phyloP scores from a whole-genome alignment of 2,329 filamentous ascomycete genomes.

The Dactylellina drechsleri region DNA sequence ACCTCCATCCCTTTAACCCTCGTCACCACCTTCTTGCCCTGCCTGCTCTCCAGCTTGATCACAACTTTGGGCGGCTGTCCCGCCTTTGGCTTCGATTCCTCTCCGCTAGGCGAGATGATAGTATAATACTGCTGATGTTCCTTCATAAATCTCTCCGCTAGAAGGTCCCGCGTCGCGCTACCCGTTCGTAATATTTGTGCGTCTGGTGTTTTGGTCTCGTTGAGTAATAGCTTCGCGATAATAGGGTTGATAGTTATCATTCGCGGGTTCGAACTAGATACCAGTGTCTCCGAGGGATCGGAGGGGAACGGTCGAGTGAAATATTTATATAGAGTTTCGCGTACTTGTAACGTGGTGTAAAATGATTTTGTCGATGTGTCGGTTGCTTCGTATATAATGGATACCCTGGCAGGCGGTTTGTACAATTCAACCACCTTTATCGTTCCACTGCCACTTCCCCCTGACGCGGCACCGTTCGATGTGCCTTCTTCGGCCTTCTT shows the following conservation, averaged over 20 bases:
- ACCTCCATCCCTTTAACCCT: constrained; percentile 71
- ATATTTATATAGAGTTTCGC: constrained; percentile 69
- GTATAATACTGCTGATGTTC: constrained; percentile 69
- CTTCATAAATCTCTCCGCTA: constrained; percentile 70
- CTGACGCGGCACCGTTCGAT: constrained; percentile 10
- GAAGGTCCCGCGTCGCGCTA: constrained; percentile 69
- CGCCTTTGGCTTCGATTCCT: constrained; percentile 70
- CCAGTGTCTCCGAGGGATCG: constrained; percentile 64
- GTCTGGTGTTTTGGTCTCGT: constrained; percentile 64
- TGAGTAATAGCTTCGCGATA: constrained; percentile 71
- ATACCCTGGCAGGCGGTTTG: constrained; percentile 55
- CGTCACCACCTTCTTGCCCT: constrained; percentile 73
- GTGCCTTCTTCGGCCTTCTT: constrained; percentile 60
- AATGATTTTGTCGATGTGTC: constrained; percentile 63
- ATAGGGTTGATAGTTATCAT: constrained; percentile 72
- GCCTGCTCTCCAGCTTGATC: constrained; percentile 72
- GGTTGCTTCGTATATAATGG: constrained; percentile 35
- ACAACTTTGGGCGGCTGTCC: constrained; percentile 71
- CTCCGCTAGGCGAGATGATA: constrained; percentile 66
- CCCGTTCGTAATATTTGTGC: constrained; percentile 69
- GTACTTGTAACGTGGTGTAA: constrained; percentile 71
- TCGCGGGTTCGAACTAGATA: constrained; percentile 70
- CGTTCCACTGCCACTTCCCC: constrained; percentile 28
- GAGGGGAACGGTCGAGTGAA: constrained; percentile 63
- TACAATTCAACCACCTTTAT: constrained; percentile 58